phyloP scores from a whole-genome alignment of 2,329 filamentous ascomycete species.

The Claviceps pazoutovae region DNA sequence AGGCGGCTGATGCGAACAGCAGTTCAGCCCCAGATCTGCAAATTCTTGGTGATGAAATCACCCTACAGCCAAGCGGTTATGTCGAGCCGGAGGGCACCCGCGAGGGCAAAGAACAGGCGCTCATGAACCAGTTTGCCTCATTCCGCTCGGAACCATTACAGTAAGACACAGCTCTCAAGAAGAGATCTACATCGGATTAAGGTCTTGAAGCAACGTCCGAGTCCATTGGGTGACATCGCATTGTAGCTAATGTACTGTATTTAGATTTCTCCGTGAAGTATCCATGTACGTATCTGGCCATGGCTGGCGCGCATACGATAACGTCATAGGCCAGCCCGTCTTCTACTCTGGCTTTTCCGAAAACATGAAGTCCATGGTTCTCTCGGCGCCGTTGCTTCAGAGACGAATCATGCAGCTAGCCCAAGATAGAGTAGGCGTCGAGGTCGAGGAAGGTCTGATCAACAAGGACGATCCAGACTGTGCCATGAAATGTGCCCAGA shows the following conservation, averaged over 20 bases:
- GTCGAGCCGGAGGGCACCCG: constrained; percentile 37
- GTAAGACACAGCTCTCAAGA: constrained; percentile 18
- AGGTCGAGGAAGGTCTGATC: constrained; percentile 61
- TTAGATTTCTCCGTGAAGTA: constrained; percentile 81
- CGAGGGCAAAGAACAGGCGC: constrained; percentile 47
- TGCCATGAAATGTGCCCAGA: constrained; percentile 33
- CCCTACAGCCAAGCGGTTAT: constrained; percentile 59
- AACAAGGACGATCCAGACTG: constrained; percentile 41
- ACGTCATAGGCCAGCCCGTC: constrained; percentile 78
- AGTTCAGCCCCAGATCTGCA: constrained; percentile 59
- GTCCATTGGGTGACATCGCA: neutral
- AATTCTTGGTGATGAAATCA: constrained; percentile 61
- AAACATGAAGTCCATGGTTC: constrained; percentile 67
- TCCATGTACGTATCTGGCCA: constrained; percentile 84
- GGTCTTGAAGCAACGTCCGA: too few relatives aligned
- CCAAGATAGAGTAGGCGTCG: constrained; percentile 56
- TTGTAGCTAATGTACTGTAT: neutral
- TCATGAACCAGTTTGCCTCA: constrained; percentile 73
- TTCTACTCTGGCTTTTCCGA: constrained; percentile 90
- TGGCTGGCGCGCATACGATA: constrained; percentile 90
- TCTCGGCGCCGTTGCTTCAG: constrained; percentile 63
- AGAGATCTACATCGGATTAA: too few relatives aligned
- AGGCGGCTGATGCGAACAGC: constrained; percentile 15
- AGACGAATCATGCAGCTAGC: constrained; percentile 65
- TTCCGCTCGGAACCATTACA: constrained; percentile 60